Conservation (phyloP, 257 asterid genomes). For the Anisodus tanguticus region DNA sequence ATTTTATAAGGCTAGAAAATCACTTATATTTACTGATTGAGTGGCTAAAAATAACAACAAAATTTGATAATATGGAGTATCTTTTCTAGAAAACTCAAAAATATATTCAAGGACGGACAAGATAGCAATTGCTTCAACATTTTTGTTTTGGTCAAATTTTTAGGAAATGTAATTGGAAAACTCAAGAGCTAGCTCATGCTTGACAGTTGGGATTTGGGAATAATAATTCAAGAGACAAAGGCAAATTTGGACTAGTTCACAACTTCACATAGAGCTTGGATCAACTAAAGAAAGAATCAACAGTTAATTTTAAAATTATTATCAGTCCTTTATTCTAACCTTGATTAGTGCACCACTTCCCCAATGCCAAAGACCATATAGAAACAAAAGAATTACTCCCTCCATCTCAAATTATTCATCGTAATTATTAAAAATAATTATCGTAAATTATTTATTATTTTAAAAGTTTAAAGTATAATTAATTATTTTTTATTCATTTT, state of each 20-base stretch:
- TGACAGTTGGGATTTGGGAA: neutral
- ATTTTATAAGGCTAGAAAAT: too few species aligned
- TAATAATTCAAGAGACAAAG: neutral
- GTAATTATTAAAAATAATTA: too few species aligned
- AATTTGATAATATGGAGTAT: too few species aligned
- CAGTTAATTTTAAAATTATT: neutral
- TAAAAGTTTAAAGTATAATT: too few species aligned
- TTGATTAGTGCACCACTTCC: constrained; percentile 28
- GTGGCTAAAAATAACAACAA: too few species aligned
- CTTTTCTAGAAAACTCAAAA: too few species aligned
- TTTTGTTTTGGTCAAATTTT: neutral
- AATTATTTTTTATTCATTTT: too few species aligned
- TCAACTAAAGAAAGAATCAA: constrained; percentile 20
- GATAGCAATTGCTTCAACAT: neutral
- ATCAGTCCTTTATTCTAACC: neutral
- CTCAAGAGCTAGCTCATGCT: neutral
- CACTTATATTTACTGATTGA: too few species aligned
- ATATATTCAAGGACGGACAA: too few species aligned
- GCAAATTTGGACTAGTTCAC: neutral
- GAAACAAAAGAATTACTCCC: neutral
- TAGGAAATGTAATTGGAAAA: neutral
- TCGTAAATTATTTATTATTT: too few species aligned
- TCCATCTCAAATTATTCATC: too few species aligned
- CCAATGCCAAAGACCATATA: constrained; percentile 16
- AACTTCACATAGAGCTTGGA: neutral